Evolutionary conservation across 768 basidiomycete species (phyloP), one percentile per base, ranked within the genome.

Genomic region (Phaffia tasmanica): DNA sequence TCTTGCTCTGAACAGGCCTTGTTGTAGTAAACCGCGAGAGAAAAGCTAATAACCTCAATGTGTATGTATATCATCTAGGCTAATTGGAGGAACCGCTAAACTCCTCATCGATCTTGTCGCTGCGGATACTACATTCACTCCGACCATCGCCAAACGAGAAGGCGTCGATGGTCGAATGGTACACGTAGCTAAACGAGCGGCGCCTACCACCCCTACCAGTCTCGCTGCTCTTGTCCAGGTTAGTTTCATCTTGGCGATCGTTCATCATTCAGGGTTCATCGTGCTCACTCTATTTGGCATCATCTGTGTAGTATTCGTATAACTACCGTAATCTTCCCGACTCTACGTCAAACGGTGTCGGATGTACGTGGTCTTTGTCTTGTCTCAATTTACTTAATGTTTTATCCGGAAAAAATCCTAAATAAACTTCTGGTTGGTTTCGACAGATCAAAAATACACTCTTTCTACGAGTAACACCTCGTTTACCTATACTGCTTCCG

Each of bases 291-390:
- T 19, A 57, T 32, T 57, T 57, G n/a, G 19, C 27, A 19, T 23
- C 6, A 42, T 42, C 4, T 42, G 35, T 42, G 11, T 42, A 42
- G 35, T 42, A 42, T 42, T 42, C 35, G n/a, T 67, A 51, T 72
- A 70, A 80, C 50, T 73, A 80, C 15, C 78, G 84, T 50, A 81
- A 81, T 72, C 81, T 73, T 30, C 79, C 73, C 51, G 58, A 65
- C 25, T 59, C 70, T 57, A 70, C 76, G 62, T 25, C 69, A 69
- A 5, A 32, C 21, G 30, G 19, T 35, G 46, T 55, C 30, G 50
- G 32, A 23, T 56, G 65, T 56, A 48, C 55, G 55, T 32, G 6
- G 11, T 42, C 11, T 42, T 11, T 42, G 15, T 25, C n/a, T 30
- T 56, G 60, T 50, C 55, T 64, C 60, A 42, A 54, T 60, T n/a